A percentile compares a stretch with the other conserved stretches of the same genome.
phyloP scores from a whole-genome alignment of 1,284 basidiomycete genomes.

The Gymnopus androsaceus region DNA sequence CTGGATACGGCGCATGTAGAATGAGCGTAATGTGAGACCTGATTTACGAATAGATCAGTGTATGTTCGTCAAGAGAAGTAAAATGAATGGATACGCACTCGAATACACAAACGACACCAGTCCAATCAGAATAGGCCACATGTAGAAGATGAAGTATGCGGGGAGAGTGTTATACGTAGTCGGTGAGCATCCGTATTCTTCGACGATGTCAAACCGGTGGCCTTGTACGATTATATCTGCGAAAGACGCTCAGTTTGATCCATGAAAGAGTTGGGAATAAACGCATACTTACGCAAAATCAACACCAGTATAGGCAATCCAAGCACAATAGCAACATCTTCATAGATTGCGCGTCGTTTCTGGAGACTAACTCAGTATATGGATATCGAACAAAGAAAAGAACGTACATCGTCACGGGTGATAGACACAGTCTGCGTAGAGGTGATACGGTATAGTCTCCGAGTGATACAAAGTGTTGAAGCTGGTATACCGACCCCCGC shows the following conservation, averaged over 20 bases:
- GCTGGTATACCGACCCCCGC: conserved; percentile 50
- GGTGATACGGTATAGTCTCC: conserved; percentile 57
- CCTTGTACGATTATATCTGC: conserved; percentile 38
- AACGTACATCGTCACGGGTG: conserved; percentile 36
- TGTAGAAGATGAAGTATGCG: conserved; percentile 17
- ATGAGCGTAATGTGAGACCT: conserved; percentile 39
- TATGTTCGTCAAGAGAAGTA: neutral
- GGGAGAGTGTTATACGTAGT: conserved; percentile 15
- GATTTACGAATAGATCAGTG: neutral
- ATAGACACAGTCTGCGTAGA: conserved; percentile 39
- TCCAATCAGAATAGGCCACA: conserved; percentile 44
- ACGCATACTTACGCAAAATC: conserved; percentile 58
- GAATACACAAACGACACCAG: conserved; percentile 31
- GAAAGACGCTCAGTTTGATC: conserved; percentile 24
- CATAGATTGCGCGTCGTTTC: conserved; percentile 46
- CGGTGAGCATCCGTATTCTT: conserved; percentile 19
- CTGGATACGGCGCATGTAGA: conserved; percentile 30
- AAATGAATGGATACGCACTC: conserved; percentile 27
- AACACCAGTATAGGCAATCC: conserved; percentile 54
- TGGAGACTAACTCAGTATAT: conserved; percentile 23
- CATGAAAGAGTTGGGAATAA: neutral
- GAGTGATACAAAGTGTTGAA: conserved; percentile 57
- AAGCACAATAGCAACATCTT: conserved; percentile 51
- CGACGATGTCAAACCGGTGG: conserved; percentile 22
- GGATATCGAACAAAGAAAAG: neutral